Conservation (phyloP, 1,139 yeast genomes). For the Geotrichum phurueaensis region DNA sequence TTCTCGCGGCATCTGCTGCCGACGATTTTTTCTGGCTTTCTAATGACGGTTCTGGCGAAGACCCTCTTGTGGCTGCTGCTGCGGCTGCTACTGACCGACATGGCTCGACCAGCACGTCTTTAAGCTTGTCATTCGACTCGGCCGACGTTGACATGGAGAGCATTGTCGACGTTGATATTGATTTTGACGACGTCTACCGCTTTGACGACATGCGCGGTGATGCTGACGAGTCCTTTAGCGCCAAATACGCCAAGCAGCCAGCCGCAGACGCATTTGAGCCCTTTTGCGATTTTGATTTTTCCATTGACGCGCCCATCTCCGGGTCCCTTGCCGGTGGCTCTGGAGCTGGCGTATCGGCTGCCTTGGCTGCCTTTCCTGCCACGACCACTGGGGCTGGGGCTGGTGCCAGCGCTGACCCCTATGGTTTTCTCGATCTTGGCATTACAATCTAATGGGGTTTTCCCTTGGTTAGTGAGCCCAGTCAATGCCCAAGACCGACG, state of each 20-base stretch:
- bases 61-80: not conserved
- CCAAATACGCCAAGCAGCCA: not conserved
- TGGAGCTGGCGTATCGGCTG: not conserved
- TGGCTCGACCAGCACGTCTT: not conserved
- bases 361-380: not conserved
- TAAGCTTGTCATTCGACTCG: slow-evolving; percentile 1
- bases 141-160: not conserved
- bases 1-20: slow-evolving; percentile 11
- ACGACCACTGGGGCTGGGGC: not conserved
- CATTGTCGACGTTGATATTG: not conserved
- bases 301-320: slow-evolving; percentile 5
- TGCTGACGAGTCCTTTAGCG: not conserved
- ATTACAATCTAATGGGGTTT: slow-evolving; percentile 11
- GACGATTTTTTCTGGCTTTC: slow-evolving; percentile 16
- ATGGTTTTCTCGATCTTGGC: slow-evolving; percentile 14
- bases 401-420: slow-evolving; percentile 4
- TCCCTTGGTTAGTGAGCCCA: not conserved
- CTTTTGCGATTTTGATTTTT: slow-evolving; percentile 13
- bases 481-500: not conserved
- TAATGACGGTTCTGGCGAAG: not conserved
- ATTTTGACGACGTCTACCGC: slow-evolving; percentile 5
- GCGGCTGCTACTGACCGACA: not conserved
- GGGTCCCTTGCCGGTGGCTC: not conserved
- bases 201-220: not conserved
- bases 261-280: slow-evolving; percentile 5